phyloP scores from a whole-genome alignment of 1,284 basidiomycete species.

The Garcileccinum viscosum region DNA sequence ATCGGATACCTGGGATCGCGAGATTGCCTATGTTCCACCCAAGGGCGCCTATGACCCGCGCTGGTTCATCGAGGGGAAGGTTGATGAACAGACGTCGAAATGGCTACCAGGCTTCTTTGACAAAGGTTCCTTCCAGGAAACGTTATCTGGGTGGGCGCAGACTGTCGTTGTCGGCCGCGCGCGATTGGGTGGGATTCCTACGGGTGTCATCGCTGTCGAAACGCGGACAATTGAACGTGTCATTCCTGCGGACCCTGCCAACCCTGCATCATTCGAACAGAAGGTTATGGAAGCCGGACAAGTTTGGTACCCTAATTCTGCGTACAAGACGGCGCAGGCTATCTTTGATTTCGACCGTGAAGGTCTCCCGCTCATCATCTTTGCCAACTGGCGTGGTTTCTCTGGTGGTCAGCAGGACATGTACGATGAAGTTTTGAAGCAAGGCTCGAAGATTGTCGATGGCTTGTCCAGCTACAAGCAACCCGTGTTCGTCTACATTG shows the following conservation, averaged over 20 bases:
- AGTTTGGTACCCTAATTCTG: slow-evolving; percentile 99
- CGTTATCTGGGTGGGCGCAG: slow-evolving; percentile 95
- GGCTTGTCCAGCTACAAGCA: slow-evolving; percentile 97
- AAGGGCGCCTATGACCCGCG: slow-evolving; percentile 97
- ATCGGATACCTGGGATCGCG: slow-evolving; percentile 89
- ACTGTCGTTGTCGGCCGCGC: slow-evolving; percentile 98
- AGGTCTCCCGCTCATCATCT: slow-evolving; percentile 95
- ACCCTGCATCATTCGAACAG: slow-evolving; percentile 96
- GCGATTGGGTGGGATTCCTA: slow-evolving; percentile 95
- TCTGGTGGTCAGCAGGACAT: slow-evolving; percentile 99
- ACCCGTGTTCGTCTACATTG: slow-evolving; percentile 99
- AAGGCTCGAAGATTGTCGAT: slow-evolving; percentile 98
- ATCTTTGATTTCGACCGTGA: slow-evolving; percentile 99
- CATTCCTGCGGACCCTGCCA: slow-evolving; percentile 98
- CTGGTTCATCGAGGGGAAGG: slow-evolving; percentile 96
- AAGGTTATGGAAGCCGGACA: slow-evolving; percentile 99
- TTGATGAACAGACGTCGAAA: slow-evolving; percentile 78
- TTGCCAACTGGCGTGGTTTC: slow-evolving; percentile 99
- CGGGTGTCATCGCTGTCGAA: slow-evolving; percentile 98
- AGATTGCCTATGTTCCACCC: slow-evolving; percentile 89
- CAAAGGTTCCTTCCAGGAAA: slow-evolving; percentile 95
- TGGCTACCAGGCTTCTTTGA: slow-evolving; percentile 96
- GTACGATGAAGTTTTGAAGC: slow-evolving; percentile 94
- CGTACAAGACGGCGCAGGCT: slow-evolving; percentile 99
- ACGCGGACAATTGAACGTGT: slow-evolving; percentile 97